Evolutionary conservation across 2,329 filamentous ascomycete species (phyloP).

Genomic region (Fusarium acutatum): DNA sequence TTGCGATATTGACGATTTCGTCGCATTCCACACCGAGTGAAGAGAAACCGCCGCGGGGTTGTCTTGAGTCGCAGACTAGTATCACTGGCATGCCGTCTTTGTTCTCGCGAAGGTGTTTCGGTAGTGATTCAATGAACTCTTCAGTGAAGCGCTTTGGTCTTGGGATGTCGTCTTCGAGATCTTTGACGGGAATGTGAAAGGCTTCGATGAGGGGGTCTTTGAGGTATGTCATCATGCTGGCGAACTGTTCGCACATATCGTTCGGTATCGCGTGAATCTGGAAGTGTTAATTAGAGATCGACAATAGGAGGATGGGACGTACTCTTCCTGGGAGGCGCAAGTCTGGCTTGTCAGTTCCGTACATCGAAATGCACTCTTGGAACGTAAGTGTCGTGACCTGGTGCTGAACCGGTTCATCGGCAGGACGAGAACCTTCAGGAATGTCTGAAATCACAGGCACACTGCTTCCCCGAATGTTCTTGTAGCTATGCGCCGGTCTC

Average conservation of each 20-base stretch:
- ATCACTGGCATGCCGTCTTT: conserved; percentile 81
- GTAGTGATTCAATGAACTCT: conserved; percentile 74
- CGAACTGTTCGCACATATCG: conserved; percentile 66
- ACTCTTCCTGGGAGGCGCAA: conserved; percentile 76
- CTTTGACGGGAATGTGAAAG: conserved; percentile 66
- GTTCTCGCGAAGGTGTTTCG: conserved; percentile 69
- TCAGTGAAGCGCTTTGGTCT: conserved; percentile 69
- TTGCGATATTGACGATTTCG: conserved; percentile 55
- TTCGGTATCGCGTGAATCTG: conserved; percentile 73
- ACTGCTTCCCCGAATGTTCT: conserved; percentile 59
- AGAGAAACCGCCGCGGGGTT: conserved; percentile 80
- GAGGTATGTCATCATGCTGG: conserved; percentile 77
- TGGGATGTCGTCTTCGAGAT: conserved; percentile 60
- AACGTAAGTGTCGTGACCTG: conserved; percentile 48
- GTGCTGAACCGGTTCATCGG: conserved; percentile 40
- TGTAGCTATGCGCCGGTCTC: conserved; percentile 63
- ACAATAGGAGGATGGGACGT: conserved; percentile 26
- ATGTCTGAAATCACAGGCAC: conserved; percentile 46
- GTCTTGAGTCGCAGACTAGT: conserved; percentile 76
- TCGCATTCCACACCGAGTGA: conserved; percentile 75
- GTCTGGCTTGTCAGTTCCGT: conserved; percentile 94
- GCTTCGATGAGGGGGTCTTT: conserved; percentile 76
- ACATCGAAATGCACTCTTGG: conserved; percentile 71
- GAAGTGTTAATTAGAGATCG: neutral
- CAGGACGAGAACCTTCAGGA: conserved; percentile 4